Conservation (phyloP, 1,139 yeast genomes). For the Saccharomyces hybrid region DNA sequence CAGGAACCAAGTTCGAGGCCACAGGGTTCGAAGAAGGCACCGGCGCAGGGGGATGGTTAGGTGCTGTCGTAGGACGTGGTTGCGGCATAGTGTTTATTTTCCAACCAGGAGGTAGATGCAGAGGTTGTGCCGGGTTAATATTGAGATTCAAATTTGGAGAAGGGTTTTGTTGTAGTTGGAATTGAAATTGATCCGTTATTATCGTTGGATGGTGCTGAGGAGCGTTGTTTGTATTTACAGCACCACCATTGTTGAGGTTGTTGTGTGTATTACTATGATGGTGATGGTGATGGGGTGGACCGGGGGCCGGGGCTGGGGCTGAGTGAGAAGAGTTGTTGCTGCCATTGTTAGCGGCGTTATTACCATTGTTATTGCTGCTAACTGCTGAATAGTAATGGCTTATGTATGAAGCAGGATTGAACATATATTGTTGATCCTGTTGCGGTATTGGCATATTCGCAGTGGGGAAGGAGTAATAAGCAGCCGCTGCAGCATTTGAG, state of each 20-base stretch:
- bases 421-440: background rate
- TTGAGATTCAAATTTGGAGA: background rate
- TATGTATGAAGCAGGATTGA: constrained; percentile 1
- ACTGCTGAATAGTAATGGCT: background rate
- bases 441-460: constrained; percentile 2
- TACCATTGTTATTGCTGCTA: background rate
- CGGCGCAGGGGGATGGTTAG: constrained; percentile 1
- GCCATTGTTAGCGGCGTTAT: constrained; percentile 1
- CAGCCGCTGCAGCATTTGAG: background rate
- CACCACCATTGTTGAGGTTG: constrained; percentile 1
- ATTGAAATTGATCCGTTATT: background rate
- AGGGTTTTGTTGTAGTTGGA: background rate
- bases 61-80: constrained; percentile 10
- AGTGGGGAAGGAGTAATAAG: background rate
- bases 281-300: constrained; percentile 3
- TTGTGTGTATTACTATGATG: constrained; percentile 4
- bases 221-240: background rate
- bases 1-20: constrained; percentile 33
- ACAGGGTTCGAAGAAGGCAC: constrained; percentile 43
- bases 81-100: constrained; percentile 3
- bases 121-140: background rate
- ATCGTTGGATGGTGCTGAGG: background rate
- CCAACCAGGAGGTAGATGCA: background rate
- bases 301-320: constrained; percentile 2
- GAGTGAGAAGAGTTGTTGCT: constrained; percentile 3